These are phyloP conservation scores for Dillenia turbinata DNA, from an alignment of 164 flowering plant species.

Conservation along the genomic window DNA sequence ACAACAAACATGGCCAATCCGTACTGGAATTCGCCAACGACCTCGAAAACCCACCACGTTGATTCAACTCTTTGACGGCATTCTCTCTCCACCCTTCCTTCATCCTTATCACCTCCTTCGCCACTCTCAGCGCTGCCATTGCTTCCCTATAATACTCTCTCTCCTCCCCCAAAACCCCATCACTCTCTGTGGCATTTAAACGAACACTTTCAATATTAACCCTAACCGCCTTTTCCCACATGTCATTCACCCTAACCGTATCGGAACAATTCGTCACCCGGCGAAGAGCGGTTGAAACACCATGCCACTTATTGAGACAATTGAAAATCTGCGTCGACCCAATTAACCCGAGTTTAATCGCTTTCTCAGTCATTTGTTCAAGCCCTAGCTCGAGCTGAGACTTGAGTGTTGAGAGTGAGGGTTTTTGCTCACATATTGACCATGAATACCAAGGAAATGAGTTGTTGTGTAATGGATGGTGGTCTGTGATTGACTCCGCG, in stretches of 20 bases:
- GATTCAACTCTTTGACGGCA: conserved; percentile 68
- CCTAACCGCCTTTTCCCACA: conserved; percentile 81
- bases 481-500: conserved; percentile 42
- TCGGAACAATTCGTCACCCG: conserved; percentile 24
- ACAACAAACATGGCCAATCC: conserved; percentile 82
- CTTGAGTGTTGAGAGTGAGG: conserved; percentile 38
- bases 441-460: conserved; percentile 75
- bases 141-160: conserved; percentile 62
- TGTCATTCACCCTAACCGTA: conserved; percentile 29
- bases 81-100: conserved; percentile 76
- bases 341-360: conserved; percentile 59
- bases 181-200: conserved; percentile 40
- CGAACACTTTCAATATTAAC: conserved; percentile 27
- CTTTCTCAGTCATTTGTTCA: conserved; percentile 62
- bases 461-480: conserved; percentile 33
- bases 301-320: conserved; percentile 74
- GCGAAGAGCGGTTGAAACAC: conserved; percentile 52
- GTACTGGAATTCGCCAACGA: conserved; percentile 71
- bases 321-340: conserved; percentile 64
- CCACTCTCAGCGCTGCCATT: conserved; percentile 56
- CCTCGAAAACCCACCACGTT: conserved; percentile 69
- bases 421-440: conserved; percentile 37
- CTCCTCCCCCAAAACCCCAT: conserved; percentile 53
- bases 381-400: conserved; percentile 64
- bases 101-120: conserved; percentile 74